phyloP scores from a whole-genome alignment of 164 flowering plant genomes.

The Euptelea pleiosperma region DNA sequence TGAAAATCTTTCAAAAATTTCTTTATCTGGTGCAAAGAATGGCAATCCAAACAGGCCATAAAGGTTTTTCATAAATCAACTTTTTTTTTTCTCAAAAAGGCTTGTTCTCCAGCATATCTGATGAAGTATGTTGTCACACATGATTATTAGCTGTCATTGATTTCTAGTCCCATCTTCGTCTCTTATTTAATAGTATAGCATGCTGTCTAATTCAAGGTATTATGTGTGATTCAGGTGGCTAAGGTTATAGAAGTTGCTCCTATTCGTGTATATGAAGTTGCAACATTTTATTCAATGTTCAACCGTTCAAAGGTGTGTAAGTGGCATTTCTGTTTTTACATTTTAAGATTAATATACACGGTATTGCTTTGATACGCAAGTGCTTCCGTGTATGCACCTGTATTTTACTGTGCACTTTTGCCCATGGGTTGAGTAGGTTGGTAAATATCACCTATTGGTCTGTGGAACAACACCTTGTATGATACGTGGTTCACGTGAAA shows the following conservation, averaged over 20 bases:
- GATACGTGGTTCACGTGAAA: constrained; percentile 99
- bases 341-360: neutral
- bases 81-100: no score
- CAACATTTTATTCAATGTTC: constrained; percentile 98
- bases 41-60: no score
- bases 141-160: neutral
- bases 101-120: neutral
- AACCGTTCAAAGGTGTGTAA: constrained; percentile 80
- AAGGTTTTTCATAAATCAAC: no score
- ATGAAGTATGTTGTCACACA: neutral
- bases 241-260: constrained; percentile 94
- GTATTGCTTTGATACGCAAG: neutral
- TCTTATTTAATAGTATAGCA: neutral
- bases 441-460: constrained; percentile 92
- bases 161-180: neutral
- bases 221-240: constrained; percentile 64
- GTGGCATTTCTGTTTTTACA: neutral
- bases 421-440: no score
- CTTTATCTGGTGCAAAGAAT: no score
- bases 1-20: no score
- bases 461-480: constrained; percentile 99
- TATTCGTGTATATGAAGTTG: constrained; percentile 96
- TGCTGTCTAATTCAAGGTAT: constrained; percentile 7
- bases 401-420: neutral
- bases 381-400: constrained; percentile 3